phyloP scores from a whole-genome alignment of 768 basidiomycete genomes.

The Agrocybe pediades region DNA sequence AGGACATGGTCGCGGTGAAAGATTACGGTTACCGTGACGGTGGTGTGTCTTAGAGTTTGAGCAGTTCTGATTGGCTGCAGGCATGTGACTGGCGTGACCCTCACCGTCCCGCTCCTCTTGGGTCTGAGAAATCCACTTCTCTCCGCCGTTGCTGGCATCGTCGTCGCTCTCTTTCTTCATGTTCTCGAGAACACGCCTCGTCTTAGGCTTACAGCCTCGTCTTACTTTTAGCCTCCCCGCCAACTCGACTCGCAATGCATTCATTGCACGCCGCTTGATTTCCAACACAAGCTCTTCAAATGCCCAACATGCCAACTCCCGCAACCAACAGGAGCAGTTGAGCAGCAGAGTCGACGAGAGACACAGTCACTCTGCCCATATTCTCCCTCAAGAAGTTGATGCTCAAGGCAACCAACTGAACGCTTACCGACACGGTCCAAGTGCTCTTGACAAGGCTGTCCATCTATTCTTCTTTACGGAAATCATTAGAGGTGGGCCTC shows the following conservation, averaged over 20 bases:
- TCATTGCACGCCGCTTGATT: constrained; percentile 52
- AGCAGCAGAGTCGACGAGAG: constrained; percentile 39
- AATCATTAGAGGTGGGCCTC: constrained; percentile 91
- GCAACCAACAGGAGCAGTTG: constrained; percentile 28
- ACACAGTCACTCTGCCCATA: constrained; percentile 22
- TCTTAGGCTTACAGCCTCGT: constrained; percentile 54
- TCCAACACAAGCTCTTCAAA: constrained; percentile 42
- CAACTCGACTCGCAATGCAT: constrained; percentile 31
- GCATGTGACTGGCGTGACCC: constrained; percentile 32
- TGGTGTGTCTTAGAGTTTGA: constrained; percentile 32
- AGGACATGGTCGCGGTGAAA: constrained; percentile 42
- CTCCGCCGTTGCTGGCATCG: constrained; percentile 45
- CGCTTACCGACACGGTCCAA: constrained; percentile 78
- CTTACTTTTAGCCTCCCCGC: constrained; percentile 32
- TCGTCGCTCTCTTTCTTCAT: constrained; percentile 42
- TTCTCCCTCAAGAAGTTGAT: constrained; percentile 27
- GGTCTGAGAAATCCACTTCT: constrained; percentile 27
- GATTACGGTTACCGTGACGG: constrained; percentile 27
- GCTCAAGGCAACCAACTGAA: constrained; percentile 57
- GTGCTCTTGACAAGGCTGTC: constrained; percentile 94
- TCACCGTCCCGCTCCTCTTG: constrained; percentile 26
- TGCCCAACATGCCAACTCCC: constrained; percentile 36
- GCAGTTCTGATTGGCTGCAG: constrained; percentile 47
- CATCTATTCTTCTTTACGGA: constrained; percentile 99
- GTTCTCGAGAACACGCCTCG: constrained; percentile 51